Evolutionary conservation across 2,329 filamentous ascomycete genomes (phyloP).

Genomic region (Colletotrichum spinosum): DNA sequence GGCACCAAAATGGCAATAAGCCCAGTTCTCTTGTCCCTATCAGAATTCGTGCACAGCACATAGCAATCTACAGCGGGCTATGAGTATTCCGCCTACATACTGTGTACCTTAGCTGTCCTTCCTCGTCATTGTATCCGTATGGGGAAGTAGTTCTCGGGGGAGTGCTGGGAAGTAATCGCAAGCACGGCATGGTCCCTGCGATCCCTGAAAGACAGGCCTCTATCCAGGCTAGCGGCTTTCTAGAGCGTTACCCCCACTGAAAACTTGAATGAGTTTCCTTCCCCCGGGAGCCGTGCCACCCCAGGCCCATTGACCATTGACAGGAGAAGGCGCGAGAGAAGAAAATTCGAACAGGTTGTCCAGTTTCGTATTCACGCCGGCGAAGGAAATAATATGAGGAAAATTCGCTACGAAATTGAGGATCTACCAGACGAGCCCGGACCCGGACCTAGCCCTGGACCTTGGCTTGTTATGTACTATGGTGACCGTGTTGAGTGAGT

Average conservation of each 20-base stretch:
- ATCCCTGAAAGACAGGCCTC: constrained; percentile 22
- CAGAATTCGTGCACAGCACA: too few relatives aligned
- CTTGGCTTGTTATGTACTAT: too few relatives aligned
- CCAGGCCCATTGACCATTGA: constrained; percentile 3
- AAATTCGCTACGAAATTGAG: not conserved
- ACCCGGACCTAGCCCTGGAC: too few relatives aligned
- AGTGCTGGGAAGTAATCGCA: too few relatives aligned
- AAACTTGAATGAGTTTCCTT: constrained; percentile 29
- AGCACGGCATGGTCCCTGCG: constrained; percentile 6
- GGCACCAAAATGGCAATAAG: too few relatives aligned
- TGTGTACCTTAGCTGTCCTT: constrained; percentile 10
- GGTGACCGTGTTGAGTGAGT: too few relatives aligned
- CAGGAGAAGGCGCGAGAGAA: constrained; percentile 14
- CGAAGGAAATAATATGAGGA: not conserved
- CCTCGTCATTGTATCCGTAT: constrained; percentile 1
- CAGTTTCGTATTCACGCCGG: not conserved
- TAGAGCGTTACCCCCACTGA: constrained; percentile 13
- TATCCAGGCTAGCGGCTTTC: constrained; percentile 8
- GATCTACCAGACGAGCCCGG: too few relatives aligned
- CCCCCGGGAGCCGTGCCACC: constrained; percentile 26
- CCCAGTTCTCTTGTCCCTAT: too few relatives aligned
- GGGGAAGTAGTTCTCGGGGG: constrained; percentile 5
- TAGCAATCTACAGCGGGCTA: too few relatives aligned
- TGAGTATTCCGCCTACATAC: not conserved
- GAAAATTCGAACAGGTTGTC: too few relatives aligned